A percentile compares a stretch with the other conserved stretches of the same genome.
phyloP scores from a whole-genome alignment of 1,139 yeast species.

The Yamadazyma oceani region DNA sequence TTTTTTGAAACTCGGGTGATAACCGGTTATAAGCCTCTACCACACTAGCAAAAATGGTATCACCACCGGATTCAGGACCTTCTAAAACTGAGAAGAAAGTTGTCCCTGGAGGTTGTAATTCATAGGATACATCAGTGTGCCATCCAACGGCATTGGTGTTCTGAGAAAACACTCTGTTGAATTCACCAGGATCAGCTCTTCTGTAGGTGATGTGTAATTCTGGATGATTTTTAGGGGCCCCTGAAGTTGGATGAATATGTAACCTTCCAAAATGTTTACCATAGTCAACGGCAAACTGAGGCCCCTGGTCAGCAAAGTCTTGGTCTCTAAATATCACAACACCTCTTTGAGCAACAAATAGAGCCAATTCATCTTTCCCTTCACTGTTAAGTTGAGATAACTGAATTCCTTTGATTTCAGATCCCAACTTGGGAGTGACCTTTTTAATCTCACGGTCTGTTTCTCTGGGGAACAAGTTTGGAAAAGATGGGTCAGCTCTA shows the following conservation, averaged over 20 bases:
- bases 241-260: slow-evolving; percentile 70
- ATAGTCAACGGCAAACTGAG: slow-evolving; percentile 47
- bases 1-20: slow-evolving; percentile 55
- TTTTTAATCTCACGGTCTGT: slow-evolving; percentile 27
- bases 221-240: slow-evolving; percentile 55
- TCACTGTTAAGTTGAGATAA: slow-evolving; percentile 45
- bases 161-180: slow-evolving; percentile 32
- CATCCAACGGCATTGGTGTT: slow-evolving; percentile 38
- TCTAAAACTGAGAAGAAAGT: slow-evolving; percentile 57
- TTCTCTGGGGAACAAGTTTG: slow-evolving; percentile 41
- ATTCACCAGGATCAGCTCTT: slow-evolving; percentile 38
- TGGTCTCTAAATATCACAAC: slow-evolving; percentile 66
- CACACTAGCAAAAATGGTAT: slow-evolving; percentile 60
- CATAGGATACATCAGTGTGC: slow-evolving; percentile 70
- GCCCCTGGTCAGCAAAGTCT: slow-evolving; percentile 55
- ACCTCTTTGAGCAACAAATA: slow-evolving; percentile 59
- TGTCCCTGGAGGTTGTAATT: slow-evolving; percentile 61
- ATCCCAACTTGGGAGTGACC: slow-evolving; percentile 63
- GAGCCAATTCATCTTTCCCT: slow-evolving; percentile 60
- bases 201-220: slow-evolving; percentile 61
- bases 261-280: slow-evolving; percentile 65
- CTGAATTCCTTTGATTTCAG: slow-evolving; percentile 56
- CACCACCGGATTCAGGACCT: slow-evolving; percentile 67
- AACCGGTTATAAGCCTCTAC: slow-evolving; percentile 61
- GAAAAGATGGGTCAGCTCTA: slow-evolving; percentile 53